Percentiles rank a stretch among this genome's conserved stretches.
phyloP scores from a whole-genome alignment of 768 basidiomycete species.

The Russula emetica region DNA sequence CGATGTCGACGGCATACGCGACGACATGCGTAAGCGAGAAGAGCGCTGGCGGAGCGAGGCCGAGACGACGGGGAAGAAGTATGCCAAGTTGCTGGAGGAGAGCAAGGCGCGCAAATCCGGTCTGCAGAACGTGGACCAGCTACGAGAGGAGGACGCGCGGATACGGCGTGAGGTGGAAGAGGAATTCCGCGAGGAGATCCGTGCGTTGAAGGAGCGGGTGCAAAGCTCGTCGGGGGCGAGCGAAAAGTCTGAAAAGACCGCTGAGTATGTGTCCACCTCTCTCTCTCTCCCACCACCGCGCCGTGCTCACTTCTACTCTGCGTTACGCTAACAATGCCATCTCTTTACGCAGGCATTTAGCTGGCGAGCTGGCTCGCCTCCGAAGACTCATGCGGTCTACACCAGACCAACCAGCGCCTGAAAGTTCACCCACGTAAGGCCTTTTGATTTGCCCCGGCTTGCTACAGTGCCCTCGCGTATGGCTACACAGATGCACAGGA shows the following conservation, averaged over 20 bases:
- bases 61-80: conserved; percentile 66
- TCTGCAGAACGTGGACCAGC: conserved; percentile 45
- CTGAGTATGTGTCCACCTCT: conserved; percentile 46
- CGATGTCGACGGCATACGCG: conserved; percentile 65
- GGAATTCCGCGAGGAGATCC: conserved; percentile 55
- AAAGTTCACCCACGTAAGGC: conserved; percentile 18
- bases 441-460: background rate
- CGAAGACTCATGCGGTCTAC: conserved; percentile 67
- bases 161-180: conserved; percentile 56
- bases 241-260: conserved; percentile 55
- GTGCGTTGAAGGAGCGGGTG: conserved; percentile 48
- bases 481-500: background rate
- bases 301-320: background rate
- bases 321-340: conserved; percentile 12
- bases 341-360: conserved; percentile 43
- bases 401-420: conserved; percentile 28
- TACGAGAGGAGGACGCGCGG: conserved; percentile 48
- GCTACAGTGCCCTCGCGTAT: background rate
- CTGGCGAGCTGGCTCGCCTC: conserved; percentile 62
- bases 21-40: conserved; percentile 73
- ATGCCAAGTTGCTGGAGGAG: conserved; percentile 58
- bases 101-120: conserved; percentile 49
- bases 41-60: conserved; percentile 63
- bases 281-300: no score
- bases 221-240: conserved; percentile 52